A percentile compares a stretch with the other conserved stretches of the same genome.
phyloP scores from a whole-genome alignment of 2,329 filamentous ascomycete species.

The Neonectria neomacrospora region DNA sequence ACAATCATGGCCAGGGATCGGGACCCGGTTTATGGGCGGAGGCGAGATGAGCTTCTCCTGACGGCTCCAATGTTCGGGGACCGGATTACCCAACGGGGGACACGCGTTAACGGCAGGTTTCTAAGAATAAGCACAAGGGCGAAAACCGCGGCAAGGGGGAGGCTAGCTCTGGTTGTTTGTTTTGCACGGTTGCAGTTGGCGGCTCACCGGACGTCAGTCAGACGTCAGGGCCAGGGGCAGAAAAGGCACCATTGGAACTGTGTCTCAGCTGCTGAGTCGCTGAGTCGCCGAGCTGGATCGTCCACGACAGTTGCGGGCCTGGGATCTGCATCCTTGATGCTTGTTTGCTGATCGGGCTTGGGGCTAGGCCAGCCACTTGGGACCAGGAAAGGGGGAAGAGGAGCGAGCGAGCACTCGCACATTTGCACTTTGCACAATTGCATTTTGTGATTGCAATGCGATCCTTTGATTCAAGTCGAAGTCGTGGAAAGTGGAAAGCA shows the following conservation, averaged over 20 bases:
- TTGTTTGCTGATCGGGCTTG: neutral
- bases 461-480: neutral
- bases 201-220: neutral
- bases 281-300: neutral
- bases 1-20: neutral
- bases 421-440: too few species aligned
- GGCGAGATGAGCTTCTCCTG: constrained; percentile 11
- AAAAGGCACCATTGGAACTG: neutral
- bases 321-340: neutral
- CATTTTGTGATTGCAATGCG: neutral
- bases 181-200: neutral
- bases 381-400: neutral
- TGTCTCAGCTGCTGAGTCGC: neutral
- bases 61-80: neutral
- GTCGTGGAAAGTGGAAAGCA: neutral
- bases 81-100: neutral
- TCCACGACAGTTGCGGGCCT: neutral
- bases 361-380: neutral
- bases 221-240: neutral
- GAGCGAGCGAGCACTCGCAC: neutral
- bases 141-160: neutral
- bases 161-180: neutral
- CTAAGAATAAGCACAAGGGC: neutral
- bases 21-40: neutral
- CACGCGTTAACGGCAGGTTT: neutral